Evolutionary conservation across 495 filamentous ascomycete genomes (phyloP).

Genomic region (Echria macrotheca): DNA sequence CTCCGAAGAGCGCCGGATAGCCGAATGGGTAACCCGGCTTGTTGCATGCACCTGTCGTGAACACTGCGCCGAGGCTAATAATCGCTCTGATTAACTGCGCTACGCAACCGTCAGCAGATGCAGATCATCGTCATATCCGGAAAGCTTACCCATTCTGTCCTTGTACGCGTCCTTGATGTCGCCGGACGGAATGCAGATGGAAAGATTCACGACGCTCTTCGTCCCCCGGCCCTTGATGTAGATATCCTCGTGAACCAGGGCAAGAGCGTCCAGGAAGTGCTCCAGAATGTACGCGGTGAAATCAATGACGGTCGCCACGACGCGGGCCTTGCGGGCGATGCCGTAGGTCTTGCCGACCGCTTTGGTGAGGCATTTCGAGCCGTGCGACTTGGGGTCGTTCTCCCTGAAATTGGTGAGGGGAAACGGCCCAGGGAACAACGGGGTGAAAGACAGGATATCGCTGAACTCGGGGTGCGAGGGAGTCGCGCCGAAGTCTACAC

Average conservation of each 20-base stretch:
- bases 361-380: not conserved
- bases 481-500: not conserved
- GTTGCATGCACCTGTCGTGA: not conserved
- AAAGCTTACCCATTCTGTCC: no score
- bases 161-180: not conserved
- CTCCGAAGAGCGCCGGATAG: not conserved
- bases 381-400: not conserved
- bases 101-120: no score
- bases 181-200: not conserved
- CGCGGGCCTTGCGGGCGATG: not conserved
- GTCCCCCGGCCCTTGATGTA: not conserved
- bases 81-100: not conserved
- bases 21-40: no score
- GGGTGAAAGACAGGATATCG: not conserved
- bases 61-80: not conserved
- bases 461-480: not conserved
- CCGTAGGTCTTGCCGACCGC: not conserved
- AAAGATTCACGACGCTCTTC: not conserved
- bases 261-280: not conserved
- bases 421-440: not conserved
- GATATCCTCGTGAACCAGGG: conserved; percentile 4
- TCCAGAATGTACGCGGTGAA: not conserved
- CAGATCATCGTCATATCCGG: not conserved
- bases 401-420: not conserved
- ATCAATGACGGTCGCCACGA: not conserved